phyloP scores from a whole-genome alignment of 2,329 filamentous ascomycete genomes.

The Capronia americana region DNA sequence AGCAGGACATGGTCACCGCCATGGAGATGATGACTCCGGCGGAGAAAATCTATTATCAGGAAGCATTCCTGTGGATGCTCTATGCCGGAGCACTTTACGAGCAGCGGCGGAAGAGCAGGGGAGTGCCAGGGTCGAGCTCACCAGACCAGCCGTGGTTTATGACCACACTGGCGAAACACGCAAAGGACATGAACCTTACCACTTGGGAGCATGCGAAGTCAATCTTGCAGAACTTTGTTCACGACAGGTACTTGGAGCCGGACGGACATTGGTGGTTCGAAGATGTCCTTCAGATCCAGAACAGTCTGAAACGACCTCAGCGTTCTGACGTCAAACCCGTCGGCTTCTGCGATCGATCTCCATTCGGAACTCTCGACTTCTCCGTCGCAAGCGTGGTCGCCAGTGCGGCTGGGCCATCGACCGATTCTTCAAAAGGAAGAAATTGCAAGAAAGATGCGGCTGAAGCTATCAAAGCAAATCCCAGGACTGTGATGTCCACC shows the following conservation, averaged over 20 bases:
- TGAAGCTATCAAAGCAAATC: neutral
- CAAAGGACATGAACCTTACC: neutral
- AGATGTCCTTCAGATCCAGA: neutral
- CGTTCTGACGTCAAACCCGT: neutral
- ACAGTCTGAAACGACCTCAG: neutral
- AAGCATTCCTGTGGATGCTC: conserved; percentile 24
- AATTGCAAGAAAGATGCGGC: neutral
- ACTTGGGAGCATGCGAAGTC: conserved; percentile 8
- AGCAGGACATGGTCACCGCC: conserved; percentile 8
- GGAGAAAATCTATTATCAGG: conserved; percentile 14
- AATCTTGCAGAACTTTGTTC: conserved; percentile 4
- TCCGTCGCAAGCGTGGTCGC: neutral
- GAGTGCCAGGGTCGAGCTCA: neutral
- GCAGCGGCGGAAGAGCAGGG: conserved; percentile 8
- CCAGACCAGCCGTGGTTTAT: conserved; percentile 13
- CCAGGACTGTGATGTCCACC: too few species aligned
- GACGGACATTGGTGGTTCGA: conserved; percentile 20
- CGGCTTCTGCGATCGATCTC: neutral
- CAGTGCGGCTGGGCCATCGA: neutral
- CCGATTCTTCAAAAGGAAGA: neutral
- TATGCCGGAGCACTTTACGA: conserved; percentile 22
- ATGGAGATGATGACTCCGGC: conserved; percentile 14
- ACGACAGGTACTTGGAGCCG: conserved; percentile 15
- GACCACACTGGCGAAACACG: conserved; percentile 8
- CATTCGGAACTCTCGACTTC: neutral